phyloP scores from a whole-genome alignment of 176 grass and related monocot genomes.

The bread wheat (Triticum aestivum) region IWGSC_CS_RefSeq_v2.1 NC_057807.1:609350672-609351171 shows the following conservation, averaged over 20 bases:
- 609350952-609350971: neutral
- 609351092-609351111: too few relatives aligned
- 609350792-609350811: neutral
- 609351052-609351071: neutral
- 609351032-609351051: too few relatives aligned
- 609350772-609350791: too few relatives aligned
- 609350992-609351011: neutral
- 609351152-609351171: too few relatives aligned
- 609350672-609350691: too few relatives aligned
- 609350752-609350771: too few relatives aligned
- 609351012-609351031: too few relatives aligned
- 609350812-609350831: neutral
- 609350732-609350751: too few relatives aligned
- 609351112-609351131: neutral
- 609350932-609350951: neutral
- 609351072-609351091: too few relatives aligned
- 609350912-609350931: neutral
- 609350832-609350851: neutral
- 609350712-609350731: too few relatives aligned
- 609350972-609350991: neutral
- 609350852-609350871: neutral
- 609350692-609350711: too few relatives aligned
- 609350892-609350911: neutral
- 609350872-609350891: neutral
- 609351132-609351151: neutral